Evolutionary conservation across 1,139 yeast species (phyloP), one percentile per base, ranked within the genome.

Genomic region (Yamadazyma spencermartinsiae): DNA sequence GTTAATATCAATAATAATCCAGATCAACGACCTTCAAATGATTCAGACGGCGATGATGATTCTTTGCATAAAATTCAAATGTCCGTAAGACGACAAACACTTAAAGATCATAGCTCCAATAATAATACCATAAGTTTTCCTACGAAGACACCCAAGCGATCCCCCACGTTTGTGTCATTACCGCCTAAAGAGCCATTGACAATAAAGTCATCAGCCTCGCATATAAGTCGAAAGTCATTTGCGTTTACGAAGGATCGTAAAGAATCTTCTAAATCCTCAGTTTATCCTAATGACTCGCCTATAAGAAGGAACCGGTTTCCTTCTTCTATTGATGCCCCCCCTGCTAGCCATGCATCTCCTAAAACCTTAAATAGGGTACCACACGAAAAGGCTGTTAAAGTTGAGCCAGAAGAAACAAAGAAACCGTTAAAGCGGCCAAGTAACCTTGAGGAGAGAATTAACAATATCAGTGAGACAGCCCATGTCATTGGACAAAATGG

Each of bases 181-280:
- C 75, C 75, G 1, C 55, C 68, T 4, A 51, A 71, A 29, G 73
- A 66, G 34, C 74, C 75, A 1, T 57, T 69, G 24, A 54, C 61
- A 4, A 56, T 60, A 5, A 54, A 52, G 24, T 55, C 65, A 3
- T 44, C 59, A 19, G 43, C 41, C 9, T 35, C 46, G 11, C 42
- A 36, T 18, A 25, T 38, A 7, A 39, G 39, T 28, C 37, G 46
- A 15, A 48, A 43, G 32, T 44, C 43, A 4, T n/a, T 48, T 4
- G 37, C 46, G 5, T 12, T 8, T 9, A 28, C 19, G 4, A 28
- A 16, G 16, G 31, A 28, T 5, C 16, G 31, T 10, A 36, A 25
- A 26, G 27, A 17, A n/a, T n/a, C n/a, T n/a, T n/a, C n/a, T 16
- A 15, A 14, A 6, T 14, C 31, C 19, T 16, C 20, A 9, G 17